Evolutionary conservation across 1,284 basidiomycete genomes (phyloP).

Genomic region (Cryptococcus floricola): DNA sequence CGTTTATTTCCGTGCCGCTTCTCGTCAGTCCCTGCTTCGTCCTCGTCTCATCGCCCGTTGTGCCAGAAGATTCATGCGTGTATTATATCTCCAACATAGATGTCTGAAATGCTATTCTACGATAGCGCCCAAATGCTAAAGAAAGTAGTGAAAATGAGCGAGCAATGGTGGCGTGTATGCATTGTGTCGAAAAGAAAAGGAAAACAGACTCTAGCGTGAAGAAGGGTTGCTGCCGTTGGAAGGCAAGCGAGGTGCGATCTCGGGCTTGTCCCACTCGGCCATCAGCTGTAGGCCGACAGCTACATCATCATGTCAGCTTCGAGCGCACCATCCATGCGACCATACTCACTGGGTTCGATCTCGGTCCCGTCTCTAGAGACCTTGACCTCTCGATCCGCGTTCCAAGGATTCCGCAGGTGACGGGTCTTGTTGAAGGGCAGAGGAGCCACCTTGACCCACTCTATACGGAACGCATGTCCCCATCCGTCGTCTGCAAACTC

Average conservation of each 20-base stretch:
- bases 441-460: slow-evolving; percentile 73
- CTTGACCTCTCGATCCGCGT: slow-evolving; percentile 84
- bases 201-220: neutral
- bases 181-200: too few species aligned
- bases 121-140: too few species aligned
- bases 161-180: too few species aligned
- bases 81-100: too few species aligned
- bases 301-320: slow-evolving; percentile 10
- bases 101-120: too few species aligned
- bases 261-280: slow-evolving; percentile 64
- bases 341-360: slow-evolving; percentile 62
- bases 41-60: too few species aligned
- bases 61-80: too few species aligned
- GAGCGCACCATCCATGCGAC: neutral
- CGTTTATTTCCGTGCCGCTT: too few species aligned
- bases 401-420: slow-evolving; percentile 87
- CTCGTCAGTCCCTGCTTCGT: too few species aligned
- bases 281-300: slow-evolving; percentile 67
- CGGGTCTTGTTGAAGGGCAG: slow-evolving; percentile 75
- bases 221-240: neutral
- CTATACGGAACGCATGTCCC: slow-evolving; percentile 71
- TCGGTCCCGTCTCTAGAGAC: slow-evolving; percentile 90
- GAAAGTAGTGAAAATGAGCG: too few species aligned
- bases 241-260: slow-evolving; percentile 2
- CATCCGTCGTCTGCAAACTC: slow-evolving; percentile 48